Conservation (phyloP, 1,139 yeast species). For the Keqinozyma sinolaborantium region DNA sequence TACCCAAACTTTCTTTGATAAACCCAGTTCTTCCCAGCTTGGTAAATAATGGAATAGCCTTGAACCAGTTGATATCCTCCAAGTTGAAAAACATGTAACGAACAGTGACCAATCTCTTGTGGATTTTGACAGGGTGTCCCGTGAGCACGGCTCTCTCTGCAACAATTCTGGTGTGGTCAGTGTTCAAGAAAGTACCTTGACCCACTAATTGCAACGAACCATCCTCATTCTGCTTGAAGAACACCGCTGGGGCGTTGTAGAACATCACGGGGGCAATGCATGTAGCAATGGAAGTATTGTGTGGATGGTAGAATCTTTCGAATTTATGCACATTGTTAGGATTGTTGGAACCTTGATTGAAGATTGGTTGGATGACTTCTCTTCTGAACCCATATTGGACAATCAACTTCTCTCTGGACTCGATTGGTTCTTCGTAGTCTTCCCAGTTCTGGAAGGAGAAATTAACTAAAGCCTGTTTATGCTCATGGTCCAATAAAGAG, state of each 20-base stretch:
- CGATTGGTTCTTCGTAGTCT: constrained; percentile 79
- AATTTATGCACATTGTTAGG: constrained; percentile 85
- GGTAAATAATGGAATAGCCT: constrained; percentile 89
- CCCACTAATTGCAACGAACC: constrained; percentile 69
- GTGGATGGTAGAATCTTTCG: constrained; percentile 81
- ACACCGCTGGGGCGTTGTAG: constrained; percentile 77
- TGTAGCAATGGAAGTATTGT: constrained; percentile 71
- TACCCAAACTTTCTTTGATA: constrained; percentile 93
- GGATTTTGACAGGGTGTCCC: constrained; percentile 94
- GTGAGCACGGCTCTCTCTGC: constrained; percentile 89
- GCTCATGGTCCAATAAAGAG: constrained; percentile 81
- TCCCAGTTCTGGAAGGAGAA: constrained; percentile 86
- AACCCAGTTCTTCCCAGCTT: constrained; percentile 90
- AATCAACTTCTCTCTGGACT: constrained; percentile 72
- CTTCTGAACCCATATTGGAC: constrained; percentile 95
- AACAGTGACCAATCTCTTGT: constrained; percentile 85
- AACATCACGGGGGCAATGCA: constrained; percentile 87
- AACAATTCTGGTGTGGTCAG: constrained; percentile 79
- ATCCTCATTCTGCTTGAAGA: constrained; percentile 49
- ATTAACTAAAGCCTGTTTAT: constrained; percentile 78
- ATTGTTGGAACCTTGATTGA: constrained; percentile 74
- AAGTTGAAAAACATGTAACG: constrained; percentile 97
- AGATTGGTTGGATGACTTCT: constrained; percentile 77
- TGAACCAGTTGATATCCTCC: constrained; percentile 86
- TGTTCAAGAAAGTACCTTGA: constrained; percentile 84